Base-by-base conservation (phyloP, 2,329 filamentous ascomycete species). In the Herpotrichia juniperi region DNA sequence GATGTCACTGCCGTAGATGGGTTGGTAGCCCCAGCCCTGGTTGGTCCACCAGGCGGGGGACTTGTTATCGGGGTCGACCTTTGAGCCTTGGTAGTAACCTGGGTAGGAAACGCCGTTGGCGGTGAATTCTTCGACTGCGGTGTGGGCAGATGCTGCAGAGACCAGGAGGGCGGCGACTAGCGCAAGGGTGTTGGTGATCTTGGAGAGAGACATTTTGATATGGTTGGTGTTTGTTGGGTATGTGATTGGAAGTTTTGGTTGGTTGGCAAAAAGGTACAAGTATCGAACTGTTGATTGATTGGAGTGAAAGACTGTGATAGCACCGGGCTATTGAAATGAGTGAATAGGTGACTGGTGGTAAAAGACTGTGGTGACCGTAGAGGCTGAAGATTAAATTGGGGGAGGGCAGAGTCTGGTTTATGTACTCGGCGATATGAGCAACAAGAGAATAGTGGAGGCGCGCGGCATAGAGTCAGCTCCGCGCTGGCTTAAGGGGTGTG, bases 21-120 rank as follows among this genome's bases (percentile, higher is more conserved):
- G 68, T 30, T 68, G 60, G 45, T 57, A 68, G 12, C 68, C 68
- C 68, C 67, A 69, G 12, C 67, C 67, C 43, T 69, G 68, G 50
- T 59, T 58, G 40, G 68, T 71, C 60, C 63, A 65, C 68, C 68
- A 71, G 4, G 68, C 68, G 24, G 68, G 68, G 2, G 67, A 69
- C 42, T 64, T 44, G 49, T 63, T 62, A 17, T 54, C 57, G 2
- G 63, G 61, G 32, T 66, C 66, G 10, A 53, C 31, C 57, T 68
- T 71, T 43, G 56, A 57, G 10, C 46, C 62, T 39, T 59, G 58
- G n/a, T 59, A 58, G 57, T 62, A 71, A 22, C 68, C 68, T 8
- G 55, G 34, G 54, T 69, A 71, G 35, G 66, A 67, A 42, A 64
- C 56, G 30, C 67, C 67, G 37, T 62, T 62, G 42, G 61, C 58